Percentiles rank a stretch among this genome's conserved stretches.
Evolutionary conservation across 768 basidiomycete genomes (phyloP).

Genomic region (Tephrocybe sp.): DNA sequence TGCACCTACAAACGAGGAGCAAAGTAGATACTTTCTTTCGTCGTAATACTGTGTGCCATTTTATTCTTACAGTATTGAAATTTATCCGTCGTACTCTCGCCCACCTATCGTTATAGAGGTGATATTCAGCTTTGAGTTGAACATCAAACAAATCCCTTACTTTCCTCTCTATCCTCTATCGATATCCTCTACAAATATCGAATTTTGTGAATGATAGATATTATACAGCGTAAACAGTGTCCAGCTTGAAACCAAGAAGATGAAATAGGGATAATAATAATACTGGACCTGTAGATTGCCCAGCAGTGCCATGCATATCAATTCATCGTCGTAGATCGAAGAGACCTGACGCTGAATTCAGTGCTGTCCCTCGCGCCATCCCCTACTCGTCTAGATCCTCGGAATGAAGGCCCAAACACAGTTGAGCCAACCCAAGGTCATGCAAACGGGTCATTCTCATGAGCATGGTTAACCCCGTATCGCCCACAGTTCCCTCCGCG

Average conservation of each 20-base stretch:
- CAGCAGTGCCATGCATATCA: too few relatives aligned
- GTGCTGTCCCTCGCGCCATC: not conserved
- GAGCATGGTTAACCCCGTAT: conserved; percentile 54
- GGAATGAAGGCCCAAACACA: conserved; percentile 43
- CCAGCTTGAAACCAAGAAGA: too few relatives aligned
- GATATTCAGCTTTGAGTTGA: not conserved
- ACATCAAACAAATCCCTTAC: too few relatives aligned
- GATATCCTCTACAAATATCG: too few relatives aligned
- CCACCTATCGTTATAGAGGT: not conserved
- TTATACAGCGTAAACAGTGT: too few relatives aligned
- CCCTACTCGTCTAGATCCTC: conserved; percentile 6
- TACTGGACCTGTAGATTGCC: too few relatives aligned
- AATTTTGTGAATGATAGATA: too few relatives aligned
- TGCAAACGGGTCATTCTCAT: conserved; percentile 75
- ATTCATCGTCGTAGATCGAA: too few relatives aligned
- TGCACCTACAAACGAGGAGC: conserved; percentile 43
- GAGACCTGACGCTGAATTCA: not conserved
- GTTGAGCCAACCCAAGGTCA: conserved; percentile 71
- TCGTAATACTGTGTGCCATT: conserved; percentile 52
- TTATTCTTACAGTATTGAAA: conserved; percentile 32
- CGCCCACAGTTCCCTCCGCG: conserved; percentile 35
- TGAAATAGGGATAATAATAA: too few relatives aligned
- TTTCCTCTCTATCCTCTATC: too few relatives aligned
- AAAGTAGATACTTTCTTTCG: conserved; percentile 59
- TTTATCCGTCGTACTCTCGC: conserved; percentile 55